Evolutionary conservation across 2,329 filamentous ascomycete genomes (phyloP).

Genomic region (Nemania sp.): DNA sequence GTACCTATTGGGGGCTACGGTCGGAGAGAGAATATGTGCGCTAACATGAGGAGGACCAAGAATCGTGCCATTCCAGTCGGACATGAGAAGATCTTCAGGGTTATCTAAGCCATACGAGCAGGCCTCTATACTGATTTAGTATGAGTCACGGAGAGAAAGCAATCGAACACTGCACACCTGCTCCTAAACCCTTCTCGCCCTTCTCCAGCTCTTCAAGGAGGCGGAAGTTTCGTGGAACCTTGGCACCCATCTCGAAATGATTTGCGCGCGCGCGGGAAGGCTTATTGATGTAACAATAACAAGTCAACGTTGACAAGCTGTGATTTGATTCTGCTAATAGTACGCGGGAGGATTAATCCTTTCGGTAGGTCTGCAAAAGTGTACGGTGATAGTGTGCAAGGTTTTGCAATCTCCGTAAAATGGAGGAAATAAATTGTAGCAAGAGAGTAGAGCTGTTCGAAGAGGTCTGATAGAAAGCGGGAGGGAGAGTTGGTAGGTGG

Average conservation of each 20-base stretch:
- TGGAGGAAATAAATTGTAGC: not conserved
- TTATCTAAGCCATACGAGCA: conserved; percentile 97
- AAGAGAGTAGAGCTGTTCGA: conserved; percentile 19
- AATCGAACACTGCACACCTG: conserved; percentile 66
- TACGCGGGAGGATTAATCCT: not conserved
- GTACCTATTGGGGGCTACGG: not conserved
- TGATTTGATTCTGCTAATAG: not conserved
- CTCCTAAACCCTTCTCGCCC: conserved; percentile 96
- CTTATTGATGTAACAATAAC: not conserved
- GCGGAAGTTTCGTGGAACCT: conserved; percentile 95
- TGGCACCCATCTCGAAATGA: conserved; percentile 60
- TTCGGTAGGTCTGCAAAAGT: not conserved
- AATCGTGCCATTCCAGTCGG: conserved; percentile 98
- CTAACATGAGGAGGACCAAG: conserved; percentile 94
- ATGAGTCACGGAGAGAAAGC: not conserved
- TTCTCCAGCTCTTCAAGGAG: conserved; percentile 98
- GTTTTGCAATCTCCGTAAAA: conserved; percentile 3
- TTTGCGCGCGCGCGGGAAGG: not conserved
- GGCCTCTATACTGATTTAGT: conserved; percentile 71
- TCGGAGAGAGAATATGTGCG: conserved; percentile 36
- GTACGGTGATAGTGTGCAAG: not conserved
- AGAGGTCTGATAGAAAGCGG: conserved; percentile 26
- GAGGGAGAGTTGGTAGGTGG: conserved; percentile 30
- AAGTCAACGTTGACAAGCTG: not conserved
- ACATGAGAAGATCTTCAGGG: conserved; percentile 94